These are phyloP conservation scores for Aeminium ludgeri DNA, from an alignment of 495 filamentous ascomycete species.

Conservation along the genomic window DNA sequence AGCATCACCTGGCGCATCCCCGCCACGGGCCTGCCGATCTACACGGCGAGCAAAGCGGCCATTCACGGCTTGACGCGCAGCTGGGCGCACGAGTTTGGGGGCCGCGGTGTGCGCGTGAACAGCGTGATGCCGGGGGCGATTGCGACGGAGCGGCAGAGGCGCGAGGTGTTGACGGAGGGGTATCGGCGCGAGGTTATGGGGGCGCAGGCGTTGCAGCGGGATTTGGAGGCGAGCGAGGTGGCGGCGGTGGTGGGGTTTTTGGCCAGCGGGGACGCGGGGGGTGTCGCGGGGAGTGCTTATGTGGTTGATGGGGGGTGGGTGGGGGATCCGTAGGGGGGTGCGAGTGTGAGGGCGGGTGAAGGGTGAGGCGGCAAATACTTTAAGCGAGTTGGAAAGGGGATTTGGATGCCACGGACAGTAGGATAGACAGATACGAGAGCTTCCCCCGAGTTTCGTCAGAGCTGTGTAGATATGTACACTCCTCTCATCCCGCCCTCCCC, in stretches of 20 bases:
- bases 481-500: too few species aligned
- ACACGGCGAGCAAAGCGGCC: conserved; percentile 21
- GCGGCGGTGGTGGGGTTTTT: conserved; percentile 10
- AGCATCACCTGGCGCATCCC: conserved; percentile 23
- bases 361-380: too few species aligned
- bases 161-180: conserved; percentile 29
- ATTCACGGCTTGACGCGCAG: conserved; percentile 18
- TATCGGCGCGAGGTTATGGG: conserved; percentile 27
- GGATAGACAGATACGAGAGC: too few species aligned
- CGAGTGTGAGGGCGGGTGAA: too few species aligned
- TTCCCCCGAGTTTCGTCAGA: too few species aligned
- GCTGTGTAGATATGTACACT: too few species aligned
- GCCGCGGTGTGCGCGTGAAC: conserved; percentile 13
- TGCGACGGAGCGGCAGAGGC: conserved; percentile 25
- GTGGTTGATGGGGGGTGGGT: conserved; percentile 14
- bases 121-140: conserved; percentile 22
- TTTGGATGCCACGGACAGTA: too few species aligned
- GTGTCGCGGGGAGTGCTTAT: conserved; percentile 8
- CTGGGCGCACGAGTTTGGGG: conserved; percentile 11
- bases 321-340: conserved; percentile 5
- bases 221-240: conserved; percentile 24
- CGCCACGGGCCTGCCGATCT: conserved; percentile 12
- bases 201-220: conserved; percentile 28
- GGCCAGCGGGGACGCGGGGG: conserved; percentile 11
- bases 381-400: too few species aligned